Evolutionary conservation across 305 asterid genomes (phyloP), one percentile per base, ranked within the genome.

Genomic region (Fraxinus platypoda): DNA sequence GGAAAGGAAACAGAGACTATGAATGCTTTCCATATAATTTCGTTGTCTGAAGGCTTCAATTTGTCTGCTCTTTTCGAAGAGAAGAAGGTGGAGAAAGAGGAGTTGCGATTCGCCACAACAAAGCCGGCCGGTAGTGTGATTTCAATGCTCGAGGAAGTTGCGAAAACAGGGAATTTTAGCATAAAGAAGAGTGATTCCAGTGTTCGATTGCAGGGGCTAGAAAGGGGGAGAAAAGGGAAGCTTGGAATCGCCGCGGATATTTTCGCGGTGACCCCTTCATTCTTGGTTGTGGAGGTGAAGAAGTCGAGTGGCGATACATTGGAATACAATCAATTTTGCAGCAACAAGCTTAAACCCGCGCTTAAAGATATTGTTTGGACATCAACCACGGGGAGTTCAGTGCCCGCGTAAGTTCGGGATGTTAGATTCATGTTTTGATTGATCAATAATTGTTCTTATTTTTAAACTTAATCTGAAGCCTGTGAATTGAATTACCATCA

Each of bases 1-100:
- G 79, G 54, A 41, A 77, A 57, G 9, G 75, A 49, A 26, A 31
- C 66, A n/a, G 59, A 78, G 74, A 62, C 72, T n/a, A 54, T 75
- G 81, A 95, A 95, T 13, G 98, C 98, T 0, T 95, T 95, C 80
- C 98, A 95, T 74, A 93, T 95, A 17, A 95, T 95, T 6, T 95
- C 98, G 0, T 74, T 95, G 19, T 95, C 99, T 0, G 91, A 93
- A 66, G 98, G 99, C 2, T 95, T 95, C 6, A 92, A 95, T 84
- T 68, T 93, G n/a, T 91, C 97, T 0, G 92, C 97, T 0, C 91
- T 94, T 3, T 94, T 95, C 17, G 97, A 95, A 82, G 94, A 91
- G 89, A 88, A 68, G 81, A 90, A 83, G 64, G 87, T 75, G 31
- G 94, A 94, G 80, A 89, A 86, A 46, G 97, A 88, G 8, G 94